These are phyloP conservation scores for Daldinia childiae DNA, from an alignment of 495 filamentous ascomycete genomes.

Conservation along the genomic window DNA sequence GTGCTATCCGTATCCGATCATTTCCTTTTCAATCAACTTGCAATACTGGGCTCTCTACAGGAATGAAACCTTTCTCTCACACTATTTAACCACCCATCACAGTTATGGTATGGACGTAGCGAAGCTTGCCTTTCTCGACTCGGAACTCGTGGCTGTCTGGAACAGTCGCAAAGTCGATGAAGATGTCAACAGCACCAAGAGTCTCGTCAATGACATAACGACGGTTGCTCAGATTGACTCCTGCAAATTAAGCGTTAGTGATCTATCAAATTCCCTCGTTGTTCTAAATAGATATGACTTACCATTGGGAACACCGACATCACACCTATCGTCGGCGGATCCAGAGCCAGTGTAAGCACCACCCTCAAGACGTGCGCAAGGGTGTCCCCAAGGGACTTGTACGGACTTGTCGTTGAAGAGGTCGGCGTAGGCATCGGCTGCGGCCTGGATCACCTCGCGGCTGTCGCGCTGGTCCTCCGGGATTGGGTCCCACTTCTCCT, in stretches of 20 bases:
- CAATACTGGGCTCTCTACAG: neutral
- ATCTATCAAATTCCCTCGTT: conserved; percentile 3
- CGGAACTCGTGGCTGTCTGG: conserved; percentile 63
- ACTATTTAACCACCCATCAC: conserved; percentile 45
- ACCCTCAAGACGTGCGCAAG: conserved; percentile 60
- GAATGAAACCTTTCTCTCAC: neutral
- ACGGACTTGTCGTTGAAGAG: conserved; percentile 56
- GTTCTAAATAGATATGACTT: conserved; percentile 9
- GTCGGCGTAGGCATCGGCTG: conserved; percentile 60
- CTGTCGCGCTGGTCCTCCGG: conserved; percentile 54
- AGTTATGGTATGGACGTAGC: conserved; percentile 59
- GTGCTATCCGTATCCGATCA: neutral
- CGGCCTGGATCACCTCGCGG: conserved; percentile 57
- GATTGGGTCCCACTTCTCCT: conserved; percentile 58
- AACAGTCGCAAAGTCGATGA: conserved; percentile 55
- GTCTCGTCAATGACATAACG: conserved; percentile 64
- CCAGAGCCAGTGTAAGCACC: conserved; percentile 55
- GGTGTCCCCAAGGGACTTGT: conserved; percentile 60
- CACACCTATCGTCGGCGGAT: conserved; percentile 47
- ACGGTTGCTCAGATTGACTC: conserved; percentile 51
- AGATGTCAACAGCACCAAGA: conserved; percentile 56
- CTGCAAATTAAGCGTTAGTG: conserved; percentile 30
- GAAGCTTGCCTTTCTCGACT: conserved; percentile 59
- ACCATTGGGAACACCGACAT: conserved; percentile 53
- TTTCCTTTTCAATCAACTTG: neutral